Evolutionary conservation across 116 monocot genomes (phyloP).

Genomic region (Dioscorea cayenensis): DNA sequence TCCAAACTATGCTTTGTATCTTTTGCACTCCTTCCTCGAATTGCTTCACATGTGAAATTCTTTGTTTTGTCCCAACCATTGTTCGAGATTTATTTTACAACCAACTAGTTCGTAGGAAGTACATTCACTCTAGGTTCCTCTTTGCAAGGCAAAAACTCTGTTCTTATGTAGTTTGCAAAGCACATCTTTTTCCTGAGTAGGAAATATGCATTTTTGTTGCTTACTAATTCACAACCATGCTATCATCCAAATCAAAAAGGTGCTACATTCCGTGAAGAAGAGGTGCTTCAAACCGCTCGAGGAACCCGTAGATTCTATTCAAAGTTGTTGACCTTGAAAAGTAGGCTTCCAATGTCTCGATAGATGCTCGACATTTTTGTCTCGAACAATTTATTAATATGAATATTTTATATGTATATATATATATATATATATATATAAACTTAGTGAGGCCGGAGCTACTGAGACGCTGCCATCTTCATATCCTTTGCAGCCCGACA

Average conservation of each 20-base stretch:
- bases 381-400: not conserved
- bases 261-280: conserved; percentile 81
- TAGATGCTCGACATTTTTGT: not conserved
- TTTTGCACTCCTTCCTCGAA: not conserved
- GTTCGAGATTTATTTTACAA: conserved; percentile 95
- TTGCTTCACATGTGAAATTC: not conserved
- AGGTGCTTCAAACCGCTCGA: conserved; percentile 57
- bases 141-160: not conserved
- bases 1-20: not conserved
- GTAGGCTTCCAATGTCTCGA: conserved; percentile 25
- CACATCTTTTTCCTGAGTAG: not conserved
- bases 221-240: not conserved
- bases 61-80: conserved; percentile 44
- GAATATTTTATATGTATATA: too few relatives aligned
- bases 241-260: conserved; percentile 43
- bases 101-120: conserved; percentile 79
- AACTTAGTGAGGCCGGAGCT: conserved; percentile 60
- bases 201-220: not conserved
- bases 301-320: conserved; percentile 75
- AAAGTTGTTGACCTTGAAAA: conserved; percentile 56
- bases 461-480: conserved; percentile 46
- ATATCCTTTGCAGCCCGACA: conserved; percentile 57
- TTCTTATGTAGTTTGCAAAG: not conserved
- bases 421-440: conserved; percentile 1
- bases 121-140: conserved; percentile 69